Evolutionary conservation across 2,329 filamentous ascomycete genomes (phyloP).

Genomic region (Seiridium unicorne): DNA sequence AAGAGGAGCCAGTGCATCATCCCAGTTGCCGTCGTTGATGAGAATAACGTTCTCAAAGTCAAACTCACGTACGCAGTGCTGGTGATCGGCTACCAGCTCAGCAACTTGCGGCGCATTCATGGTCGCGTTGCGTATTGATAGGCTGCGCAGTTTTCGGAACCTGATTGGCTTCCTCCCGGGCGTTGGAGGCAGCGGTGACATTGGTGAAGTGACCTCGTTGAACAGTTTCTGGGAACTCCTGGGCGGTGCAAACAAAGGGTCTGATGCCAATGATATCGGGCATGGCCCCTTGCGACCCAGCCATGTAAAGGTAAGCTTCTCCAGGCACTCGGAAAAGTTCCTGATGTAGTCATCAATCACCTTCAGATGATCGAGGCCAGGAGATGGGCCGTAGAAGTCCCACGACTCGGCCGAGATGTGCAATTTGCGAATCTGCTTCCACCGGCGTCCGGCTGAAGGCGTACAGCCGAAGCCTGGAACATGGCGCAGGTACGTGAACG

Average conservation of each 20-base stretch:
- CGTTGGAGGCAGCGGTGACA: constrained; percentile 58
- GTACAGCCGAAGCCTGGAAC: constrained; percentile 71
- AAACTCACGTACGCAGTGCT: constrained; percentile 69
- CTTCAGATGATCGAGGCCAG: constrained; percentile 68
- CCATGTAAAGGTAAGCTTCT: constrained; percentile 77
- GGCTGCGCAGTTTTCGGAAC: constrained; percentile 66
- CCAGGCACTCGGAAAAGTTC: constrained; percentile 63
- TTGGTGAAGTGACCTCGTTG: constrained; percentile 62
- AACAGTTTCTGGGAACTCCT: constrained; percentile 57
- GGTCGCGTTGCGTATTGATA: constrained; percentile 70
- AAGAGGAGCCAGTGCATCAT: constrained; percentile 76
- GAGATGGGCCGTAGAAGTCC: constrained; percentile 59
- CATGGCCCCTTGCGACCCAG: constrained; percentile 70
- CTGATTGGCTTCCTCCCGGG: constrained; percentile 54
- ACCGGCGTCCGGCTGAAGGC: constrained; percentile 69
- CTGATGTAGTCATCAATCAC: constrained; percentile 80
- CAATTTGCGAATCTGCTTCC: constrained; percentile 75
- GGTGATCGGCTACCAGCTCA: constrained; percentile 66
- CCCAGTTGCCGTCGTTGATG: constrained; percentile 69
- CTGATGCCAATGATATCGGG: constrained; percentile 67
- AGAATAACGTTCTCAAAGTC: constrained; percentile 77
- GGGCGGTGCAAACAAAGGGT: constrained; percentile 64
- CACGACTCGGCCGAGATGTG: constrained; percentile 71
- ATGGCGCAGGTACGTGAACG: constrained; percentile 76
- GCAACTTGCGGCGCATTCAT: constrained; percentile 72